These are phyloP conservation scores for Pseudogymnoascus verrucosus DNA, from an alignment of 2,329 filamentous ascomycete genomes.

Conservation along the genomic window DNA sequence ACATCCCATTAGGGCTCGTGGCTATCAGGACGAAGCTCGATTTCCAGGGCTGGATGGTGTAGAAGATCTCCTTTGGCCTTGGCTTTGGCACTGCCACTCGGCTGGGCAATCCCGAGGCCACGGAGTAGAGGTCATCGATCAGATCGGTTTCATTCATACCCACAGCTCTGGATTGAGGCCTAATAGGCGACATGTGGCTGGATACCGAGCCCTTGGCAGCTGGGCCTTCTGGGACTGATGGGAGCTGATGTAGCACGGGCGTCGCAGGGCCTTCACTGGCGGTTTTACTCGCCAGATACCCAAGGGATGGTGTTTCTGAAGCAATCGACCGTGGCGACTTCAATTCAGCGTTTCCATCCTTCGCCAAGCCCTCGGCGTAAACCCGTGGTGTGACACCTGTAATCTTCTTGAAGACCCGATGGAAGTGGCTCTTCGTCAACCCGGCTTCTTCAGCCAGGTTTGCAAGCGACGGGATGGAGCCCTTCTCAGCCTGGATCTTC, in stretches of 20 bases:
- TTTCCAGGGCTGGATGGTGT: neutral
- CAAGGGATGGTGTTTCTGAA: conserved; percentile 5
- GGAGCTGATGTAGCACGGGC: neutral
- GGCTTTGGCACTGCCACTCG: conserved; percentile 1
- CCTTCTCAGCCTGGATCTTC: conserved; percentile 13
- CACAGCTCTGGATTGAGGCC: neutral
- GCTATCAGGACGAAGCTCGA: conserved; percentile 2
- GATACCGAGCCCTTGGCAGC: neutral
- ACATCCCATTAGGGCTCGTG: conserved; percentile 4
- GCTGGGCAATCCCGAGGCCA: neutral
- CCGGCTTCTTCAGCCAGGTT: conserved; percentile 43
- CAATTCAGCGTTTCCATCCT: conserved; percentile 22
- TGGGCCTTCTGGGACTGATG: neutral
- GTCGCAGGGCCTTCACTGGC: neutral
- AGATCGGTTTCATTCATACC: neutral
- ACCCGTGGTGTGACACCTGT: conserved; percentile 37
- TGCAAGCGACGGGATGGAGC: conserved; percentile 29
- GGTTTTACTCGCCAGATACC: conserved; percentile 6
- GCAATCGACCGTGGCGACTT: neutral
- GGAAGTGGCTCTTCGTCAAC: conserved; percentile 50
- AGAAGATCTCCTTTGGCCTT: conserved; percentile 3
- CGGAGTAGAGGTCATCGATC: neutral
- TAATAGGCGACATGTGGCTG: neutral
- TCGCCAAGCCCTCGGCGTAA: conserved; percentile 5
- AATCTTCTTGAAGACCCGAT: conserved; percentile 49